Percentiles rank a stretch among this genome's conserved stretches.
These are phyloP conservation scores for Solanum stenotomum DNA, from an alignment of 257 asterid genomes.

Conservation along the genomic window DNA sequence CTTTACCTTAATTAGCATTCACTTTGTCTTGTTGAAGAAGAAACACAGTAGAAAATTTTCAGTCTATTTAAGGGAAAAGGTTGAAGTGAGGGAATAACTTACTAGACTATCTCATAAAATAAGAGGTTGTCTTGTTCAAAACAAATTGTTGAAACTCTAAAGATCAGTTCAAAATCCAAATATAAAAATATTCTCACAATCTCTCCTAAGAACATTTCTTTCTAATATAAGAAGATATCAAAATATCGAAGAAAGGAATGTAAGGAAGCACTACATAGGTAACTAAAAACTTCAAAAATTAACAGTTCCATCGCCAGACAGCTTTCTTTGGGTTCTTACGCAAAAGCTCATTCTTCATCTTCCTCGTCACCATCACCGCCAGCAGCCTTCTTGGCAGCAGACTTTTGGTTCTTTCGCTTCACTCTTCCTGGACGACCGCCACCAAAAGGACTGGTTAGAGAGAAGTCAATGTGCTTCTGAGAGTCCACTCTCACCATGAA, in stretches of 20 bases:
- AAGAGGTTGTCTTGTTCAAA: background rate
- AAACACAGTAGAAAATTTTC: background rate
- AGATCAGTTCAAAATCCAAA: background rate
- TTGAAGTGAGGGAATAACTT: background rate
- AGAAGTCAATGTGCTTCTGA: slow-evolving; percentile 48
- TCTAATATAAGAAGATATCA: background rate
- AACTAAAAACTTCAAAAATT: background rate
- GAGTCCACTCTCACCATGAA: slow-evolving; percentile 46
- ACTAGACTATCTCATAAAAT: background rate
- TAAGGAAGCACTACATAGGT: background rate
- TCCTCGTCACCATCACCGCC: slow-evolving; percentile 50
- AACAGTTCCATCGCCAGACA: background rate
- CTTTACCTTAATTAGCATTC: too few relatives aligned
- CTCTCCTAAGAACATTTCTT: background rate
- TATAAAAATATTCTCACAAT: background rate
- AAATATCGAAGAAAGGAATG: background rate
- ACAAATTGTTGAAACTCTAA: background rate
- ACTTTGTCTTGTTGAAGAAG: background rate
- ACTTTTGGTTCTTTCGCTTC: slow-evolving; percentile 47
- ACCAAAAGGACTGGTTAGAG: slow-evolving; percentile 45
- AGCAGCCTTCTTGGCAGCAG: slow-evolving; percentile 47
- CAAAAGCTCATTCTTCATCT: slow-evolving; percentile 22
- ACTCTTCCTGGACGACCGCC: slow-evolving; percentile 59
- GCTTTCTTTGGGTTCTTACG: background rate
- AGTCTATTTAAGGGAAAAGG: background rate